A percentile compares a stretch with the other conserved stretches of the same genome.
Evolutionary conservation across 176 grass and related monocot species (phyloP).

Genomic region (Triticum aestivum): DNA sequence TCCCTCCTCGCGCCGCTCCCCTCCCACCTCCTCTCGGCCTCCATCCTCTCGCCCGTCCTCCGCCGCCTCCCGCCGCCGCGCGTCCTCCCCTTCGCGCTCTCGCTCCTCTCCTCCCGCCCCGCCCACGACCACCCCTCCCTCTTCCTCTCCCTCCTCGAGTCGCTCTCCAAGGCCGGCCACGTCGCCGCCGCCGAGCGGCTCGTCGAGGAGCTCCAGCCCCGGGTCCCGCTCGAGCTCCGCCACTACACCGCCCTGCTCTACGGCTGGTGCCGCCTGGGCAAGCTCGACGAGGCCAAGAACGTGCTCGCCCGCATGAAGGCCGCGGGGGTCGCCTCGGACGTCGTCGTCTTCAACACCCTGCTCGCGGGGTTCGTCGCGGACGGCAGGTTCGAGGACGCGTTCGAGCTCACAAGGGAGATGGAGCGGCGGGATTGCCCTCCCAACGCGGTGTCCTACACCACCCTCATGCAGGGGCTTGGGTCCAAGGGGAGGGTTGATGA

Average conservation of each 20-base stretch:
- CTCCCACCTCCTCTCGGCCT: slow-evolving; percentile 42
- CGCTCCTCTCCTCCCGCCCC: slow-evolving; percentile 53
- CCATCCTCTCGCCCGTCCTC: slow-evolving; percentile 53
- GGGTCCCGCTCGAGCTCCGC: slow-evolving; percentile 54
- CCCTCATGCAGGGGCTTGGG: slow-evolving; percentile 87
- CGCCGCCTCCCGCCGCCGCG: slow-evolving; percentile 52
- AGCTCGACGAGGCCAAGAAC: slow-evolving; percentile 87
- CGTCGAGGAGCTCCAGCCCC: slow-evolving; percentile 71
- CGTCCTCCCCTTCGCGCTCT: slow-evolving; percentile 43
- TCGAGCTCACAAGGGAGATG: slow-evolving; percentile 75
- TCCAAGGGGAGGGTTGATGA: slow-evolving; percentile 72
- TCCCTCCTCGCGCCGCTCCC: slow-evolving; percentile 59
- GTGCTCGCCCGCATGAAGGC: slow-evolving; percentile 81
- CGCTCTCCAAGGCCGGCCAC: slow-evolving; percentile 60
- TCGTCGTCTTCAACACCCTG: slow-evolving; percentile 91
- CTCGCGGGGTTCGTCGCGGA: slow-evolving; percentile 72
- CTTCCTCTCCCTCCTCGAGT: slow-evolving; percentile 59
- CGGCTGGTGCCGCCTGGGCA: slow-evolving; percentile 89
- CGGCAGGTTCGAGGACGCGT: slow-evolving; percentile 81
- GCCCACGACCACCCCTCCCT: slow-evolving; percentile 40
- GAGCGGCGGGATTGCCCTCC: slow-evolving; percentile 59
- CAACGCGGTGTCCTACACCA: slow-evolving; percentile 88
- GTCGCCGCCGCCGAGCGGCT: slow-evolving; percentile 66
- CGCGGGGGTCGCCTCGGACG: slow-evolving; percentile 64
- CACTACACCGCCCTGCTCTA: slow-evolving; percentile 88